Evolutionary conservation across 257 asterid genomes (phyloP), one percentile per base, ranked within the genome.

Genomic region (Ehretia macrophylla): DNA sequence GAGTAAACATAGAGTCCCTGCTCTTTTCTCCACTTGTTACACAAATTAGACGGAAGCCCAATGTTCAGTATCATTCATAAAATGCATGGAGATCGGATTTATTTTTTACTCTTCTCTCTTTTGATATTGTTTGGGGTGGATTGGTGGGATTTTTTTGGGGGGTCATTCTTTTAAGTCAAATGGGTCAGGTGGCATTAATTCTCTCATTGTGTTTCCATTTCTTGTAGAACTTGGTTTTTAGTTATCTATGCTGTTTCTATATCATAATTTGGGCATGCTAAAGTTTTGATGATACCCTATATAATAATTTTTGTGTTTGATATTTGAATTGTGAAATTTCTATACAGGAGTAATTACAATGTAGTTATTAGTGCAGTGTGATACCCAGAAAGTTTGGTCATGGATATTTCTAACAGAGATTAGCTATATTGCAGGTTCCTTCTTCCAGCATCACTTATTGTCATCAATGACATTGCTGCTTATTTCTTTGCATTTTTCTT

Each of bases 391-490:
- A 51, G n/a, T 38, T 32, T 68, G 60, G 52, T 62, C 65, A 27
- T 39, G 58, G 17, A 69, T 68, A 64, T 68, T 65, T 76, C 38
- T 69, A 51, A 68, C 55, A 44, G 58, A 52, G 65, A 37, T 63
- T 71, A 59, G 56, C 50, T 58, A 47, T 64, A 40, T 51, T 83
- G 88, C 97, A 88, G 97, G 97, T 88, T 88, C 79, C 97, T 85
- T 82, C 94, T 88, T 74, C 97, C 97, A 53, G 97, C 95, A 69
- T 88, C 95, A 45, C 95, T 88, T 58, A 86, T 88, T 21, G 88
- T 84, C 59, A 77, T 88, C 74, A 83, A 86, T 52, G 97, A 88
- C 59, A 79, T 82, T 51, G 95, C 94, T 70, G 95, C 97, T 72
- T 88, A 88, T 75, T 65, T 88, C 52, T 86, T 84, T 19, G 97